phyloP scores from a whole-genome alignment of 2,329 filamentous ascomycete genomes.

The Albophoma yamanashiensis region DNA sequence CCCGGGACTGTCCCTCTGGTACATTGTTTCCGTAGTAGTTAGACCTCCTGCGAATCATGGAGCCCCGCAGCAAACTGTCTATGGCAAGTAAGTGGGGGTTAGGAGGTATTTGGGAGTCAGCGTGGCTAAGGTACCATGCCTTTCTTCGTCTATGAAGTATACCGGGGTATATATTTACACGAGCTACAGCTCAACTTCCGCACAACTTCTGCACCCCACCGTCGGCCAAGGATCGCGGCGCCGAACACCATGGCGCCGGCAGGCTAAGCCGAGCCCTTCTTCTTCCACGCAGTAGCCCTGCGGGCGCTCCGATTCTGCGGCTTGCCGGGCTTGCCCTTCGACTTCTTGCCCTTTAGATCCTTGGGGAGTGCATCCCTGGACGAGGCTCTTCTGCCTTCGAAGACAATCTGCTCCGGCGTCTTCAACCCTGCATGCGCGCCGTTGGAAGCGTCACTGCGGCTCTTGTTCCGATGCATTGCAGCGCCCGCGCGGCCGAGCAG shows the following conservation, averaged over 20 bases:
- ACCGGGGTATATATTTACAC: neutral
- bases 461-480: slow-evolving; percentile 28
- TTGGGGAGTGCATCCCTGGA: slow-evolving; percentile 53
- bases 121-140: neutral
- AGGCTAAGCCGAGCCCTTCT: slow-evolving; percentile 17
- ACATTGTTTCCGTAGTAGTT: neutral
- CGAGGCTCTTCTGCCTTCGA: slow-evolving; percentile 69
- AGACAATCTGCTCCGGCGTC: slow-evolving; percentile 62
- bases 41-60: neutral
- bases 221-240: neutral
- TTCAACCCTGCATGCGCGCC: slow-evolving; percentile 26
- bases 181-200: neutral
- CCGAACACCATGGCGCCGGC: neutral
- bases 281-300: slow-evolving; percentile 34
- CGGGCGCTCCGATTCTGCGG: slow-evolving; percentile 26
- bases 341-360: slow-evolving; percentile 48
- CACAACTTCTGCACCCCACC: neutral
- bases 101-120: neutral
- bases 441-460: slow-evolving; percentile 9
- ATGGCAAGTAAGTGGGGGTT: neutral
- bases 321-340: slow-evolving; percentile 30
- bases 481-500: slow-evolving; percentile 63
- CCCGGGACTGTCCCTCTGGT: slow-evolving; percentile 3
- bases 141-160: neutral
- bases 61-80: neutral